These are phyloP conservation scores for Hypomyces perniciosus DNA, from an alignment of 2,329 filamentous ascomycete species.

Conservation along the genomic window DNA sequence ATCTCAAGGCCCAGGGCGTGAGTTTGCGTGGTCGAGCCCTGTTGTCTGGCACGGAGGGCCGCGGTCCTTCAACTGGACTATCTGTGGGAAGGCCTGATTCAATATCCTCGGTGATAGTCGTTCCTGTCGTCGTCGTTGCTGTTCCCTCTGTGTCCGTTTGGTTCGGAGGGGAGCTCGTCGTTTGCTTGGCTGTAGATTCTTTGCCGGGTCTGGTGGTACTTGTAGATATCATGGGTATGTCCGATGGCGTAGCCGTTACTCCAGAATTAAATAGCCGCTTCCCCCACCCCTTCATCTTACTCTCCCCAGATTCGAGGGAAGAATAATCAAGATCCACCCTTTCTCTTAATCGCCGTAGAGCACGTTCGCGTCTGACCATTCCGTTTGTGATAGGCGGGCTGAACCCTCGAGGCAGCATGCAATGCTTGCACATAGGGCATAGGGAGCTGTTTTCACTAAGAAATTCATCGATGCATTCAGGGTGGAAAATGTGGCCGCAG, in stretches of 20 bases:
- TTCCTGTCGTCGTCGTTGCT: background rate
- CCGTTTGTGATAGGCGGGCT: conserved; percentile 70
- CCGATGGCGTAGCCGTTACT: conserved; percentile 14
- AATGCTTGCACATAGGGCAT: conserved; percentile 86
- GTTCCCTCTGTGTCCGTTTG: conserved; percentile 9
- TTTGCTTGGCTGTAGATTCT: conserved; percentile 2
- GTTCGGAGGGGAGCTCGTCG: background rate
- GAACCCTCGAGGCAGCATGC: conserved; percentile 64
- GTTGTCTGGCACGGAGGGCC: conserved; percentile 15
- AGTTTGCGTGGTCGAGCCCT: conserved; percentile 22
- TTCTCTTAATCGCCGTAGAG: conserved; percentile 56
- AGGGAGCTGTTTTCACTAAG: conserved; percentile 72
- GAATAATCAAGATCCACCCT: conserved; percentile 40
- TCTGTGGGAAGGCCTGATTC: conserved; percentile 6
- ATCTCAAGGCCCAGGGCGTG: conserved; percentile 24
- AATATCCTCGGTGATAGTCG: background rate
- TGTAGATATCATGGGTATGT: conserved; percentile 24
- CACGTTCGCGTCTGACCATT: conserved; percentile 78
- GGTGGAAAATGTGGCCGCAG: conserved; percentile 90
- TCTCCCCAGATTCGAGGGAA: conserved; percentile 27
- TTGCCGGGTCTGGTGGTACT: conserved; percentile 2
- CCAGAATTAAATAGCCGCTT: conserved; percentile 29
- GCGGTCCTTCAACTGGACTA: conserved; percentile 12
- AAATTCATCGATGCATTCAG: conserved; percentile 84
- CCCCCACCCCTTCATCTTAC: conserved; percentile 31